Conservation (phyloP, 371 early-diverging fungal species). For the Rhizopus arrhizus region DNA sequence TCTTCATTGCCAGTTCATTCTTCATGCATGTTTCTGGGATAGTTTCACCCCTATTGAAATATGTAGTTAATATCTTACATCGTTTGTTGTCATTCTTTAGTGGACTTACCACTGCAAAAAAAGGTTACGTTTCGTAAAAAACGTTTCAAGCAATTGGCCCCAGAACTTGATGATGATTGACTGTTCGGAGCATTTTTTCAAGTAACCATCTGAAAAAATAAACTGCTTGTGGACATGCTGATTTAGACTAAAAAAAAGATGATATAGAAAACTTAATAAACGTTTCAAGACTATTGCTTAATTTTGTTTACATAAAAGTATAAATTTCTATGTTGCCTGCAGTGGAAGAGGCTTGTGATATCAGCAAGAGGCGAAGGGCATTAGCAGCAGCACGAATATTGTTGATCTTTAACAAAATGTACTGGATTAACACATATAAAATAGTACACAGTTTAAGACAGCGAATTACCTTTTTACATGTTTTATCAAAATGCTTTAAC, state of each 20-base stretch:
- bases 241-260: conserved; percentile 2
- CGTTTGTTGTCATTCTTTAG: conserved; percentile 4
- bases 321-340: conserved; percentile 4
- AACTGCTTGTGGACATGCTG: not conserved
- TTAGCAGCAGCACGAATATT: not conserved
- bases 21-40: not conserved
- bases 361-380: not conserved
- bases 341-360: conserved; percentile 6
- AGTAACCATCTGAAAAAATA: conserved; percentile 1
- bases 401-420: conserved; percentile 1
- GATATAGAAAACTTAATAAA: not conserved
- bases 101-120: conserved; percentile 6
- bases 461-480: conserved; percentile 7
- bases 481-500: conserved; percentile 7
- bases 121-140: conserved; percentile 2
- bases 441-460: not conserved
- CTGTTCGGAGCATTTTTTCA: conserved; percentile 6
- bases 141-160: conserved; percentile 4
- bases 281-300: conserved; percentile 6
- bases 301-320: not conserved
- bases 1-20: conserved; percentile 5
- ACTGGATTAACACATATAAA: not conserved
- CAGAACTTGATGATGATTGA: conserved; percentile 9
- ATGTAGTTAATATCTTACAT: conserved; percentile 8
- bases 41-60: conserved; percentile 1